Conservation (phyloP, 1,139 yeast genomes). For the Saccharomyces pastorianus region DNA sequence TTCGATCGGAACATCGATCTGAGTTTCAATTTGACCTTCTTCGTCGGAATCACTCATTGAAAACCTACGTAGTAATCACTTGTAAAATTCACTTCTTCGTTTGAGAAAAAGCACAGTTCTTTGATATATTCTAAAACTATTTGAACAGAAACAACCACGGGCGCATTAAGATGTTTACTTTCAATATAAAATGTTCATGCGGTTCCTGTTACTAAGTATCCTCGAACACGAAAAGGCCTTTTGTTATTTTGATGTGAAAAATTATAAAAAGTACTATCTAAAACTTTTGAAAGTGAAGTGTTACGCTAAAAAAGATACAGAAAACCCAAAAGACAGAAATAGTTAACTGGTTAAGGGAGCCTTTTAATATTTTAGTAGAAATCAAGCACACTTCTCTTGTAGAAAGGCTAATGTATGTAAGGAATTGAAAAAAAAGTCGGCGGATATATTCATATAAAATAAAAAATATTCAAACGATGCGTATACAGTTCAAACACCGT, state of each 20-base stretch:
- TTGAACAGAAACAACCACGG: background rate
- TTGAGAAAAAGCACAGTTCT: background rate
- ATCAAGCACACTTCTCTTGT: too few species aligned
- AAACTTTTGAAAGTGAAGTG: too few species aligned
- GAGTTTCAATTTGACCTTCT: background rate
- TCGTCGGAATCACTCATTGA: background rate
- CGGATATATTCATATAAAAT: too few species aligned
- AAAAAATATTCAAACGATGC: background rate
- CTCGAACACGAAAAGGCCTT: background rate
- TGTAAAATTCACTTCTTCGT: background rate
- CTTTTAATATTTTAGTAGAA: too few species aligned
- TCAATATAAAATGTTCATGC: background rate
- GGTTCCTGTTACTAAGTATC: background rate
- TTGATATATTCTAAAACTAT: background rate
- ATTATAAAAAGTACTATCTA: background rate
- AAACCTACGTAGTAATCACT: background rate
- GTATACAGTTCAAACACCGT: constrained; percentile 23
- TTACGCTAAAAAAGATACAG: too few species aligned
- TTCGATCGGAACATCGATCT: background rate
- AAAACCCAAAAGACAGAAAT: too few species aligned
- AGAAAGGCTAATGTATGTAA: too few species aligned
- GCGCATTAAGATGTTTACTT: background rate
- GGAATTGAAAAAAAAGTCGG: background rate
- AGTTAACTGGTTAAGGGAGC: too few species aligned
- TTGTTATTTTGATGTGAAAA: background rate